Evolutionary conservation across 2,329 filamentous ascomycete genomes (phyloP), one percentile per base, ranked within the genome.

Genomic region (Stagonosporopsis tanaceti): DNA sequence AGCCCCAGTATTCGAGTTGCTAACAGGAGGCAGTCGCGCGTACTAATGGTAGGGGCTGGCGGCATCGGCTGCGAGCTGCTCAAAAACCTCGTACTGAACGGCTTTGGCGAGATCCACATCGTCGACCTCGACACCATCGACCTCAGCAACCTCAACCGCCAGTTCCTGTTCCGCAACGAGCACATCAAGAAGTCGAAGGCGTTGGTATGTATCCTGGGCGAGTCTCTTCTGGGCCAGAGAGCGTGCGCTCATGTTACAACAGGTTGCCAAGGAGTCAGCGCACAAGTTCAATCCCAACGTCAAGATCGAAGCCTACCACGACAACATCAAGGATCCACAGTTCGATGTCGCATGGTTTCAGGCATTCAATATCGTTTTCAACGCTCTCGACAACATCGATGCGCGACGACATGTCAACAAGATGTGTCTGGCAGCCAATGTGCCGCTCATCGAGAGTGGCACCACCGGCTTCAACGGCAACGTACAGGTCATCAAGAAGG

Each of bases 121-220:
- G 92, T 99, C 66, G 95, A 99, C 77, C 90, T 99, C 59, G 95
- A 99, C 77, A 99, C 95, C 1, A 98, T 99, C 79, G 95, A 99
- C 74, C 84, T 99, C 22, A 97, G 93, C 79, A 99, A 99, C 74
- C 85, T 99, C 47, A 99, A 99, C 70, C 91, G 95, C 53, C 95
- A 99, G 77, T 99, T 99, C 71, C 87, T 99, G 45, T 99, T 99
- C 77, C 87, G 93, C 60, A 90, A 94, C 70, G 93, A 98, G 75
- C 95, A 99, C 73, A 98, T 99, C 78, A 98, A 97, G 78, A 97
- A 97, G 77, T 87, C 94, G 1, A 99, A 99, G 76, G 93, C 95
- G 48, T 79, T 96, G 79, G 93, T 95, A 82, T 63, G 87, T 14
- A 25, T 1, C 8, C 22, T 8, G 7, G 4, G 8, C 11, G 50